Evolutionary conservation across 108 stramenopile species (phyloP).

Genomic region (Chaetoceros muelleri): DNA sequence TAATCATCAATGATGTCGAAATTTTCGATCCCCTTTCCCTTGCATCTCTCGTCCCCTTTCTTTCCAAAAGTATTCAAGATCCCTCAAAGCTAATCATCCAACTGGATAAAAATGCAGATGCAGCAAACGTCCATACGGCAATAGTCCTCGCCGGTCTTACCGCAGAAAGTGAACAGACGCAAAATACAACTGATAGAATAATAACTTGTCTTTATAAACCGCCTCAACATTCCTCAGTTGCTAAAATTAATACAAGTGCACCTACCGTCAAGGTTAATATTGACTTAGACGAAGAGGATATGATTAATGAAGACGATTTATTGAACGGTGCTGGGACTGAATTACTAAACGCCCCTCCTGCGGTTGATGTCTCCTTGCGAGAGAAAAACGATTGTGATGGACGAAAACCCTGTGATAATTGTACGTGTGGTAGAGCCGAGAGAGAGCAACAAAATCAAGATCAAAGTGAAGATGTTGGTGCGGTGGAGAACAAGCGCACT

Average conservation of each 20-base stretch:
- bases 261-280: not conserved
- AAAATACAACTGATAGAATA: not conserved
- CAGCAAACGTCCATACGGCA: not conserved
- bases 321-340: constrained; percentile 22
- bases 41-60: not conserved
- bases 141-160: not conserved
- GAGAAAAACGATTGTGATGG: constrained; percentile 68
- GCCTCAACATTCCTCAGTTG: not conserved
- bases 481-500: constrained; percentile 1
- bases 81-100: too few relatives aligned
- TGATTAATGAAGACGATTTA: constrained; percentile 66
- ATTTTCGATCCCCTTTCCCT: not conserved
- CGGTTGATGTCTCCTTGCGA: constrained; percentile 13
- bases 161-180: not conserved
- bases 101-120: too few relatives aligned
- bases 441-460: constrained; percentile 9
- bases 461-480: constrained; percentile 5
- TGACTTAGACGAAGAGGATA: constrained; percentile 46
- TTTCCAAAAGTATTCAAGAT: not conserved
- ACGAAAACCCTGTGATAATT: constrained; percentile 90
- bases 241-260: not conserved
- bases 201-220: not conserved
- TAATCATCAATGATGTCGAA: not conserved
- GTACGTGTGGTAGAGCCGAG: constrained; percentile 93
- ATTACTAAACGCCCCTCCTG: constrained; percentile 36